phyloP scores from a whole-genome alignment of 2,329 filamentous ascomycete species.

The Fusarium sp. region DNA sequence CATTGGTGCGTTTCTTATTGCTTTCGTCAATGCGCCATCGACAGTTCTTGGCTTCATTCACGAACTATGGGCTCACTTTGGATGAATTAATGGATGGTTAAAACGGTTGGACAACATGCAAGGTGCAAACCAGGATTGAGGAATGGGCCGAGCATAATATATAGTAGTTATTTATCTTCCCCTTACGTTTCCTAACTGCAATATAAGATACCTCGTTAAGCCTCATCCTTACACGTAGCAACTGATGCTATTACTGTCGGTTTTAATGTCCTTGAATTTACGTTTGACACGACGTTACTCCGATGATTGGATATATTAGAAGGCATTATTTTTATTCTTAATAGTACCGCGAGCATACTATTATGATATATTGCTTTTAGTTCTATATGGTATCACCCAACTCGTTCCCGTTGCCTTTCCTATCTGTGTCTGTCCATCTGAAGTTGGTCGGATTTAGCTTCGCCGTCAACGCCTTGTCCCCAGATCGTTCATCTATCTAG shows the following conservation, averaged over 20 bases:
- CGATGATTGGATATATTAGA: not conserved
- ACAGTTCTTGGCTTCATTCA: constrained; percentile 18
- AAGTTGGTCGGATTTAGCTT: constrained; percentile 6
- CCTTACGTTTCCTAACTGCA: not conserved
- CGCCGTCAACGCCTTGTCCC: constrained; percentile 23
- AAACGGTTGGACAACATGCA: constrained; percentile 5
- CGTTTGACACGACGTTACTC: not conserved
- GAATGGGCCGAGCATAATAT: constrained; percentile 27
- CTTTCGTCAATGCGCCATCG: not conserved
- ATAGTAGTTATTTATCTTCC: constrained; percentile 22
- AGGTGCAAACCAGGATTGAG: constrained; percentile 10
- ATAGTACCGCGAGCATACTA: not conserved
- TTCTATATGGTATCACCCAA: constrained; percentile 24
- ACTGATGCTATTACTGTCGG: not conserved
- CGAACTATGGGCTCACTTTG: constrained; percentile 1
- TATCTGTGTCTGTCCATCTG: constrained; percentile 1
- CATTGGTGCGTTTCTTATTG: not conserved
- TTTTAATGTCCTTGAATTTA: not conserved
- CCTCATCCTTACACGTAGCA: not conserved
- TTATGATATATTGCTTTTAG: constrained; percentile 17
- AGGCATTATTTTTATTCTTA: not conserved
- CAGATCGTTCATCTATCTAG: constrained; percentile 5
- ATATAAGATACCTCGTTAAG: constrained; percentile 12
- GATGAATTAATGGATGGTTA: constrained; percentile 1
- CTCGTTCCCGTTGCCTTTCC: not conserved